Percentiles rank a stretch among this genome's conserved stretches.
Evolutionary conservation across 2,329 filamentous ascomycete species (phyloP).

Genomic region (Coniochaeta ligniaria): DNA sequence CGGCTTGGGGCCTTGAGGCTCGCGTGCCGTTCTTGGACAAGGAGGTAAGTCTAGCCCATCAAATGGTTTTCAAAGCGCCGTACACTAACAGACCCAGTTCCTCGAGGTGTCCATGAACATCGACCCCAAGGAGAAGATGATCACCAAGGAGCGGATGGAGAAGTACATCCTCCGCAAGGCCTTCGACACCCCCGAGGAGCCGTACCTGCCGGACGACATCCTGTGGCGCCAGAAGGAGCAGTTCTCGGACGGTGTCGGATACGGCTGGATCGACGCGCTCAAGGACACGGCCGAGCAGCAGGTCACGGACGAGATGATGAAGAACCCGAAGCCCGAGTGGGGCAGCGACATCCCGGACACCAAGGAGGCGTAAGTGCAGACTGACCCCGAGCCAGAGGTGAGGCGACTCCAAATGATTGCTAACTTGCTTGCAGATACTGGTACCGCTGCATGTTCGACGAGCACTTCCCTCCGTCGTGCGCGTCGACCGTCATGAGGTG

Average conservation of each 20-base stretch:
- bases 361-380: conserved; percentile 74
- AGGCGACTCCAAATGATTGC: not conserved
- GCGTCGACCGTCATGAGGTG: conserved; percentile 92
- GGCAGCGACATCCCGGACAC: conserved; percentile 85
- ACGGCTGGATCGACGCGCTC: conserved; percentile 96
- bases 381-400: not conserved
- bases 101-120: conserved; percentile 89
- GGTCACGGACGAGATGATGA: conserved; percentile 96
- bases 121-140: conserved; percentile 93
- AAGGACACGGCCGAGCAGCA: conserved; percentile 89
- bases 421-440: conserved; percentile 61
- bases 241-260: conserved; percentile 96
- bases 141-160: conserved; percentile 81
- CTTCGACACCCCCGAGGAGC: conserved; percentile 86
- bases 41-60: conserved; percentile 12
- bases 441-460: conserved; percentile 98
- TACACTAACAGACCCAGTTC: conserved; percentile 47
- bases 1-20: conserved; percentile 95
- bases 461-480: conserved; percentile 91
- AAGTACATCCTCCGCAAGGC: conserved; percentile 98
- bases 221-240: conserved; percentile 99
- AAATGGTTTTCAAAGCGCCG: conserved; percentile 27
- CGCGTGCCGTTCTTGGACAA: conserved; percentile 98
- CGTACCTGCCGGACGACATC: conserved; percentile 94
- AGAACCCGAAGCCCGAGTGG: conserved; percentile 97